Conservation (phyloP, 78 protist species). For the Bigelowiella natans region DNA sequence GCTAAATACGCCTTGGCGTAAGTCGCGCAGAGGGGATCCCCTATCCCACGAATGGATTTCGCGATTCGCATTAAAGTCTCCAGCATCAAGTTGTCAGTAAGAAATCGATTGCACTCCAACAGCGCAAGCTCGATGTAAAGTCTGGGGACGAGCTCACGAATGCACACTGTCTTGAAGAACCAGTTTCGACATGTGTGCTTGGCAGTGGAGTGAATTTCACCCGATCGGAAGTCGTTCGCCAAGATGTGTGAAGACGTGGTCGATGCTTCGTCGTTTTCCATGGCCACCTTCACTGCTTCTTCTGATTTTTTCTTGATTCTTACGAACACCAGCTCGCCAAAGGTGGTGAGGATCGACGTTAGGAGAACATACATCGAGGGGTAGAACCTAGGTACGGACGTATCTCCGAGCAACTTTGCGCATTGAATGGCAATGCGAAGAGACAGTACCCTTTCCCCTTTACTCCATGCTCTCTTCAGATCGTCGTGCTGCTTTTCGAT, state of each 20-base stretch:
- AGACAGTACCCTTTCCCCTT: neutral
- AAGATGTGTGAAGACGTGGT: neutral
- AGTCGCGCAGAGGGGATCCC: neutral
- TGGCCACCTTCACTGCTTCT: neutral
- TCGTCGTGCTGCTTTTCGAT: neutral
- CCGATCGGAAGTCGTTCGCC: neutral
- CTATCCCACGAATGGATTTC: neutral
- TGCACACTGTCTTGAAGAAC: neutral
- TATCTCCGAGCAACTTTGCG: neutral
- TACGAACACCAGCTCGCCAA: neutral
- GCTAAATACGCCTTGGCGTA: neutral
- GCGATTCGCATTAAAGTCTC: neutral
- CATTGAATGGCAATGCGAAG: neutral
- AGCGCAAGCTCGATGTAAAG: neutral
- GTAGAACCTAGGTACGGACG: neutral
- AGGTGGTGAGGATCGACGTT: neutral
- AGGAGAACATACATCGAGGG: neutral
- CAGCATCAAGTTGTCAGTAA: neutral
- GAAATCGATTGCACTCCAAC: neutral
- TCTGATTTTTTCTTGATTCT: neutral
- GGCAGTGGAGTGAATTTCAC: neutral
- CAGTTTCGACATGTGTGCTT: neutral
- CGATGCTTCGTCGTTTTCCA: too few species aligned
- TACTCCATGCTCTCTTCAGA: neutral
- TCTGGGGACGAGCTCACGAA: neutral